These are phyloP conservation scores for Lachnellula willkommii DNA, from an alignment of 2,329 filamentous ascomycete genomes.

Conservation along the genomic window DNA sequence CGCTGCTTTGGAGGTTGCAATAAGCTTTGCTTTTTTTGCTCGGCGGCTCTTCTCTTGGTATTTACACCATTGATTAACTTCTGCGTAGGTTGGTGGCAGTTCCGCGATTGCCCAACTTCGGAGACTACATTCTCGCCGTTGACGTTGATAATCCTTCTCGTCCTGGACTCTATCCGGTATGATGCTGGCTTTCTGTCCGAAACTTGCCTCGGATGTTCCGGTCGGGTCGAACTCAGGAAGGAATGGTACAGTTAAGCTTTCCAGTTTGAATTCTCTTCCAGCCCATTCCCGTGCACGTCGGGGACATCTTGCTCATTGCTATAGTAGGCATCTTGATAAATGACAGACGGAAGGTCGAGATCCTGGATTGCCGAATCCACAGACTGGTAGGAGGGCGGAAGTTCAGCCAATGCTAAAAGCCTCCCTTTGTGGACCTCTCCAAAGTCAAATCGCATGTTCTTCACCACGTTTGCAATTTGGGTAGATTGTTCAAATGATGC, in stretches of 20 bases:
- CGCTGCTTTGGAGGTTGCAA: slow-evolving; percentile 9
- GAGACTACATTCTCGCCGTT: slow-evolving; percentile 55
- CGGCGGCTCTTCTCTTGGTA: slow-evolving; percentile 25
- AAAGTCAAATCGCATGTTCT: slow-evolving; percentile 13
- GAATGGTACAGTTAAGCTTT: slow-evolving; percentile 70
- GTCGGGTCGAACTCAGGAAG: slow-evolving; percentile 71
- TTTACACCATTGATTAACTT: slow-evolving; percentile 66
- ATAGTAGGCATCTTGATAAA: slow-evolving; percentile 85
- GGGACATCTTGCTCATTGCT: slow-evolving; percentile 80
- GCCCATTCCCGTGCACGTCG: slow-evolving; percentile 73
- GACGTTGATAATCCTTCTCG: slow-evolving; percentile 45
- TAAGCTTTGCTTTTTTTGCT: slow-evolving; percentile 13
- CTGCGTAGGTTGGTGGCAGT: slow-evolving; percentile 62
- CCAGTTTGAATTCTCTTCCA: slow-evolving; percentile 75
- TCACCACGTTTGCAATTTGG: slow-evolving; percentile 5
- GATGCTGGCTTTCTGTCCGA: slow-evolving; percentile 45
- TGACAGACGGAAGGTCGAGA: slow-evolving; percentile 56
- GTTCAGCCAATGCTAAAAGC: slow-evolving; percentile 32
- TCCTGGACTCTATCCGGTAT: slow-evolving; percentile 47
- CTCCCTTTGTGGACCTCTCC: not conserved
- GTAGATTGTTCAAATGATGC: slow-evolving; percentile 2
- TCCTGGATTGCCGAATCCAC: slow-evolving; percentile 53
- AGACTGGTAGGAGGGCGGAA: slow-evolving; percentile 40
- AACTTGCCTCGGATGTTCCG: slow-evolving; percentile 50
- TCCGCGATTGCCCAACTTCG: slow-evolving; percentile 71